Evolutionary conservation across 2,329 filamentous ascomycete species (phyloP).

Genomic region (Falciphora oryzae): DNA sequence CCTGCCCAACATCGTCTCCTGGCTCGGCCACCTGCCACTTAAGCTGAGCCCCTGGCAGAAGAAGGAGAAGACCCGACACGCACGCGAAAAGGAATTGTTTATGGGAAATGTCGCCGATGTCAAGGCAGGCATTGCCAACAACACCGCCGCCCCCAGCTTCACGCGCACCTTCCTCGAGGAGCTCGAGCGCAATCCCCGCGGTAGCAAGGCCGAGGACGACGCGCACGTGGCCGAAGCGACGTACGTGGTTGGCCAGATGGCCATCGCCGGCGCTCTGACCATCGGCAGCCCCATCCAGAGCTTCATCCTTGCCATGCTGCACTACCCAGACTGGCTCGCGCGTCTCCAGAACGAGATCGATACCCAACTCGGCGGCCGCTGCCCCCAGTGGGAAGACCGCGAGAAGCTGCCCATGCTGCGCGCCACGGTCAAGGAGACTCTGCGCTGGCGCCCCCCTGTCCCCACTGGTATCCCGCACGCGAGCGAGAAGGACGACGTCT

Average conservation of each 20-base stretch:
- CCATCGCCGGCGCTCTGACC: constrained; percentile 38
- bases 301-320: constrained; percentile 30
- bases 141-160: constrained; percentile 33
- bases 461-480: constrained; percentile 51
- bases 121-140: constrained; percentile 24
- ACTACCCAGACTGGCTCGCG: constrained; percentile 25
- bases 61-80: constrained; percentile 34
- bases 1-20: constrained; percentile 34
- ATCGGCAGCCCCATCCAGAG: constrained; percentile 39
- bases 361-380: constrained; percentile 31
- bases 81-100: constrained; percentile 32
- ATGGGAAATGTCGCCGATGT: constrained; percentile 32
- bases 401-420: constrained; percentile 39
- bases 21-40: constrained; percentile 32
- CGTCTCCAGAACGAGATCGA: constrained; percentile 43
- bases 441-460: constrained; percentile 49
- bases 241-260: constrained; percentile 42
- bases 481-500: constrained; percentile 44
- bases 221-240: constrained; percentile 22
- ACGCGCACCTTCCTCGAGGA: constrained; percentile 34
- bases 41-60: constrained; percentile 39
- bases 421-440: constrained; percentile 44
- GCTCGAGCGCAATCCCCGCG: constrained; percentile 17
- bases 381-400: constrained; percentile 41
- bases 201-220: constrained; percentile 24